phyloP scores from a whole-genome alignment of 2,329 filamentous ascomycete genomes.

The Aspergillus flavus region DNA sequence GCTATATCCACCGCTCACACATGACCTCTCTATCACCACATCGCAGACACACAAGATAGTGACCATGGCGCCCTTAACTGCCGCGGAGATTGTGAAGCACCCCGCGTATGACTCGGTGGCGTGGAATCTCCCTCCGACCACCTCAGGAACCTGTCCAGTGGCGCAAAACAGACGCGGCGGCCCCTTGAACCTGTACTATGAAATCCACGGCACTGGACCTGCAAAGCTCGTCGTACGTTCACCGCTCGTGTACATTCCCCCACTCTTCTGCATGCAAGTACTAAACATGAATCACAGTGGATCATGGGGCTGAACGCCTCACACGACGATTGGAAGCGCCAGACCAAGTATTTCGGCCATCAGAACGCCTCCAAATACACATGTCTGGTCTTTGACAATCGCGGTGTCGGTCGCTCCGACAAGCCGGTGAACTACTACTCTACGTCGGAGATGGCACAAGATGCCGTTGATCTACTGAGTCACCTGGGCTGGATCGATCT shows the following conservation, averaged over 20 bases:
- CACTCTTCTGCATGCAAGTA: background rate
- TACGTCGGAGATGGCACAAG: constrained; percentile 81
- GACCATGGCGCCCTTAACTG: constrained; percentile 30
- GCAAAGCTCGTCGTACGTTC: constrained; percentile 70
- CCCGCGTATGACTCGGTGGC: constrained; percentile 33
- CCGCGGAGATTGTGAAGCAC: constrained; percentile 35
- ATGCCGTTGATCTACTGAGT: constrained; percentile 69
- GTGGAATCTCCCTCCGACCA: constrained; percentile 62
- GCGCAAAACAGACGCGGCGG: constrained; percentile 69
- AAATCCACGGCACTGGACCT: constrained; percentile 76
- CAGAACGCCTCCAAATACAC: constrained; percentile 67
- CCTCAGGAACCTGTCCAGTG: constrained; percentile 63
- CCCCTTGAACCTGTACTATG: constrained; percentile 74
- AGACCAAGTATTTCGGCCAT: constrained; percentile 82
- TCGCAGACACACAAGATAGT: background rate
- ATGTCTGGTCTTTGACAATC: constrained; percentile 78
- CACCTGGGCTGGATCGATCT: constrained; percentile 67
- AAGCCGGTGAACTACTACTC: constrained; percentile 78
- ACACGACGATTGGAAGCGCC: constrained; percentile 75
- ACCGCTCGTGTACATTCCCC: background rate
- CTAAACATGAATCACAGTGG: constrained; percentile 54
- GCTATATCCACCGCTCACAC: background rate
- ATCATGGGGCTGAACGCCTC: constrained; percentile 78
- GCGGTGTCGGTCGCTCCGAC: constrained; percentile 78
- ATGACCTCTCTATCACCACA: background rate